Evolutionary conservation across 371 early-diverging fungal genomes (phyloP).

Genomic region (Circinella umbellata): DNA sequence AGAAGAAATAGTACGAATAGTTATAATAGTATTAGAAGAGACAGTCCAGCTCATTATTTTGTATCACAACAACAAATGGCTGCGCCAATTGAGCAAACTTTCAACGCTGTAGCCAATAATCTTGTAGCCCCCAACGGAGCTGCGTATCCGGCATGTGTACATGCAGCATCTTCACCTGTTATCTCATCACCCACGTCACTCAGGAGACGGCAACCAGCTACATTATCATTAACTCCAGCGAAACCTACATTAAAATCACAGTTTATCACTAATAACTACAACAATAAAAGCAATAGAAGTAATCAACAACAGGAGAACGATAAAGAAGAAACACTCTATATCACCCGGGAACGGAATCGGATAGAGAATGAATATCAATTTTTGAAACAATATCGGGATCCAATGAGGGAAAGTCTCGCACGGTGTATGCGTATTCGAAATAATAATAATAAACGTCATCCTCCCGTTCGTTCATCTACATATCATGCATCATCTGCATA

Average conservation of each 20-base stretch:
- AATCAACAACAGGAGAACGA: not conserved
- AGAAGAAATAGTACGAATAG: conserved; percentile 5
- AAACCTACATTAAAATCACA: conserved; percentile 10
- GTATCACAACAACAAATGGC: conserved; percentile 14
- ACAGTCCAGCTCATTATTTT: conserved; percentile 6
- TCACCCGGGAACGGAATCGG: not conserved
- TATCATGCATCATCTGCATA: not conserved
- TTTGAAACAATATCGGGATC: conserved; percentile 14
- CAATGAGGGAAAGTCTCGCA: conserved; percentile 16
- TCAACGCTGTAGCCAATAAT: conserved; percentile 34
- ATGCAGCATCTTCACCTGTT: not conserved
- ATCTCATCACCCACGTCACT: not conserved
- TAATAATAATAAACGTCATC: not conserved
- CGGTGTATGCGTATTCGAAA: conserved; percentile 4
- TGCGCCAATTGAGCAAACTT: conserved; percentile 10
- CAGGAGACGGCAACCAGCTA: not conserved
- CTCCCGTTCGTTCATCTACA: too few species aligned
- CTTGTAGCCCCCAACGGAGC: conserved; percentile 27
- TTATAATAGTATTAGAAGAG: not conserved
- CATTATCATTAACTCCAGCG: too few species aligned
- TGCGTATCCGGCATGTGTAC: conserved; percentile 17
- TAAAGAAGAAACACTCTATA: not conserved
- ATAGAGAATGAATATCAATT: conserved; percentile 12
- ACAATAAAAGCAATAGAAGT: not conserved
- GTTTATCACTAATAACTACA: conserved; percentile 7